Evolutionary conservation across 2,329 filamentous ascomycete genomes (phyloP), one percentile per base, ranked within the genome.

Genomic region (Arachnomyces sp.): DNA sequence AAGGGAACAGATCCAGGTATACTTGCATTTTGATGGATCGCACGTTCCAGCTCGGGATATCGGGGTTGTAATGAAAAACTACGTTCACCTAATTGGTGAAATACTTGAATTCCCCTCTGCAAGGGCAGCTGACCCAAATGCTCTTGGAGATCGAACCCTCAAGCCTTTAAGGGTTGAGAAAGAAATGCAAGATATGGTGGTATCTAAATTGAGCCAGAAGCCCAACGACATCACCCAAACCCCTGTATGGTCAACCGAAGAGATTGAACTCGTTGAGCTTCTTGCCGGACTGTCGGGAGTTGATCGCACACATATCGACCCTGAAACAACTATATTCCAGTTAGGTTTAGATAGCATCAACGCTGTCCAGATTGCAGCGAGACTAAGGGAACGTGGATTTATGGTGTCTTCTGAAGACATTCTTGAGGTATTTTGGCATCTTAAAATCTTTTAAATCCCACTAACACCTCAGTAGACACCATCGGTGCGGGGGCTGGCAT

Each of bases 331-430:
- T 0, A 86, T 96, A 36, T 94, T 90, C 52, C 80, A 84, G 43
- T 75, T 95, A n/a, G 90, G 90, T 0, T 67, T 95, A 3, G 89
- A 95, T 61, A 95, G 89, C 56, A 92, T 96, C 53, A 89, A 84
- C 44, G 85, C 87, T 1, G 72, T 78, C 12, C 88, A 95, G 53
- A 70, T 95, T 7, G 85, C 87, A 1, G 73, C 77, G 1, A 65
- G 72, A 17, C 67, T 95, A 12, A 77, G 82, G 13, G 74, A 71
- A 30, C 53, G 72, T 13, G 80, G 79, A 0, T 66, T 79, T 30
- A 53, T 59, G 1, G 61, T 88, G 0, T 77, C 78, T 1, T 80
- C 84, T 0, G 75, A 78, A 1, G 85, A 94, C 57, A 78, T 95
- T 11, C 74, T 95, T 39, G 80, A 84, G 52, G 71, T 64, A 53